Percentiles rank a stretch among this genome's conserved stretches.
These are phyloP conservation scores for Malassezia pachydermatis DNA, from an alignment of 1,284 basidiomycete species.

Conservation along the genomic window DNA sequence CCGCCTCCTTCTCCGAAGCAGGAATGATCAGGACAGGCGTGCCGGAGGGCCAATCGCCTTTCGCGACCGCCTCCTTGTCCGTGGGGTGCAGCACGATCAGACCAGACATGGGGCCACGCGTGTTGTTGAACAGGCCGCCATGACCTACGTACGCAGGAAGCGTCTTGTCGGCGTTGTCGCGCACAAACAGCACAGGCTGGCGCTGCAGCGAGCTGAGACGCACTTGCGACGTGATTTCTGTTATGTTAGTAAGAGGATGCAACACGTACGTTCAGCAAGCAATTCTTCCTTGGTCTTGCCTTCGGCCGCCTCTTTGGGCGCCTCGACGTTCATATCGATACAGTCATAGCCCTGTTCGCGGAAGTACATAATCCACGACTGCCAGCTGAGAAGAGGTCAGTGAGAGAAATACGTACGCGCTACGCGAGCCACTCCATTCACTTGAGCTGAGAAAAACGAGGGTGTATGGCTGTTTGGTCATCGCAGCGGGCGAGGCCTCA, in stretches of 20 bases:
- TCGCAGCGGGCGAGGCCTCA: slow-evolving; percentile 16
- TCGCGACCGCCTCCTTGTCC: neutral
- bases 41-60: slow-evolving; percentile 15
- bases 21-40: slow-evolving; percentile 16
- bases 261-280: slow-evolving; percentile 6
- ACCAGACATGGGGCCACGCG: slow-evolving; percentile 15
- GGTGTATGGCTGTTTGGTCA: slow-evolving; percentile 18
- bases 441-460: slow-evolving; percentile 16
- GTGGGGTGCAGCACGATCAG: slow-evolving; percentile 14
- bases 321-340: slow-evolving; percentile 15
- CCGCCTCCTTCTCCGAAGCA: neutral
- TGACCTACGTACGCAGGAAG: slow-evolving; percentile 12
- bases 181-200: slow-evolving; percentile 17
- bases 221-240: slow-evolving; percentile 16
- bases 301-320: slow-evolving; percentile 4
- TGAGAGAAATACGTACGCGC: neutral
- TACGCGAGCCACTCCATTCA: slow-evolving; percentile 5
- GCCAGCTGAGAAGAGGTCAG: slow-evolving; percentile 8
- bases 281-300: slow-evolving; percentile 2
- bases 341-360: slow-evolving; percentile 18
- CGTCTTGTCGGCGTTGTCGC: neutral
- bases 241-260: neutral
- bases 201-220: slow-evolving; percentile 16
- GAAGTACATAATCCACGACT: slow-evolving; percentile 20
- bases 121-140: slow-evolving; percentile 10